phyloP scores from a whole-genome alignment of 441 rosid species.

The Raphanus hybrid region DNA sequence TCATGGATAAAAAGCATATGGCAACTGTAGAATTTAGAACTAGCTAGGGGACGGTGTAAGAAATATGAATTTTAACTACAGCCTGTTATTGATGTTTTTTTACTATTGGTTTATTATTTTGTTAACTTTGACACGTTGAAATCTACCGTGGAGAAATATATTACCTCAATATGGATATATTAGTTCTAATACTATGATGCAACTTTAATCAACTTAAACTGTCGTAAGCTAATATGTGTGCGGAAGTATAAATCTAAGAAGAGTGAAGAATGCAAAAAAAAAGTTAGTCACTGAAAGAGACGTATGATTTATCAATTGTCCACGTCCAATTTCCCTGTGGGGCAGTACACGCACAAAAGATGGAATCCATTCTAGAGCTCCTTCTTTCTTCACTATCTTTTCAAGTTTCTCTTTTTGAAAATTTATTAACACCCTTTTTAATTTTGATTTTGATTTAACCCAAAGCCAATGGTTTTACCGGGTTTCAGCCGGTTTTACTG shows the following conservation, averaged over 20 bases:
- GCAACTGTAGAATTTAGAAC: slow-evolving; percentile 3
- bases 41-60: not conserved
- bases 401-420: slow-evolving; percentile 40
- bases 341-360: slow-evolving; percentile 85
- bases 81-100: not conserved
- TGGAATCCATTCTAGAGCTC: slow-evolving; percentile 53
- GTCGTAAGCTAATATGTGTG: slow-evolving; percentile 20
- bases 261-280: slow-evolving; percentile 37
- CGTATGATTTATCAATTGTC: slow-evolving; percentile 63
- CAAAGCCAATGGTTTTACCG: no score
- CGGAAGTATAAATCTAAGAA: slow-evolving; percentile 27
- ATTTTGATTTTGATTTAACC: not conserved
- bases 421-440: not conserved
- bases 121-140: not conserved
- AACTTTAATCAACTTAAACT: slow-evolving; percentile 16
- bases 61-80: not conserved
- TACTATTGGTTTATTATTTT: not conserved
- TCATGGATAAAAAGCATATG: not conserved
- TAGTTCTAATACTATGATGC: slow-evolving; percentile 11
- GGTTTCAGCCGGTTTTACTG: no score
- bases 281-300: slow-evolving; percentile 52
- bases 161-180: slow-evolving; percentile 7
- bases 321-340: slow-evolving; percentile 66
- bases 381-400: slow-evolving; percentile 62
- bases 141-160: not conserved